Base-by-base conservation (phyloP, 495 filamentous ascomycete species). In the Coniosporium apollinis region DNA sequence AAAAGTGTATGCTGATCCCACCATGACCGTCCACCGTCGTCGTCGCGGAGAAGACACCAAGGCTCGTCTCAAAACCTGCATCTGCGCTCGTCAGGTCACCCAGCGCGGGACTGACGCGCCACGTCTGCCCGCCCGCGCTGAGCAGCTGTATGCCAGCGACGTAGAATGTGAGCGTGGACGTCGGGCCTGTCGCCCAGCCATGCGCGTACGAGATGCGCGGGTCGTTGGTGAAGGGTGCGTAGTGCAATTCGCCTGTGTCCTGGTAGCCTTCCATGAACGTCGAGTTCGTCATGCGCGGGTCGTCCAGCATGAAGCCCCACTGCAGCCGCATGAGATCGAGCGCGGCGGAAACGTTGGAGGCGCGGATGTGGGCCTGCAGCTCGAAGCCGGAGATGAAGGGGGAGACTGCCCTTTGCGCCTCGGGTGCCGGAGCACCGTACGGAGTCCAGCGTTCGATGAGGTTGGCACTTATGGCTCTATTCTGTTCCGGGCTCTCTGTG, bases 271-370 rank as follows among this genome's bases (percentile, higher is more conserved):
- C 72, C 30, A 70, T 61, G 50, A 72, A 61, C 0, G 72, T 76
- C 20, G 60, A 66, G 37, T 73, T 68, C 2, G 72, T 79, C 42
- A 71, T 67, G 28, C 70, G 65, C 2, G 61, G 60, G 30, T 72
- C 67, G 39, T 74, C 59, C 22, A 76, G 62, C 54, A 75, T 68
- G 56, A 69, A 71, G 10, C 65, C 69, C 72, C 74, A 79, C 48
- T 64, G 62, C 5, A 63, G 53, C 11, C 62, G 55, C 44, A 71
- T 69, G 4, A 79, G 60, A 18, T 70, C 66, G 15, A 79, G 54
- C 1, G 70, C 72, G 3, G 57, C 52, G 17, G 50, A 49, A 13
- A 56, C 39, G 28, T 66, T 52, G 4, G 56, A 52, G 0, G 64
- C 67, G 4, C 57, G 52, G 22, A 62, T 58, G 42, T 76, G 72